Evolutionary conservation across 306 rosid genomes (phyloP).

Genomic region (Arachis hypogaea): DNA sequence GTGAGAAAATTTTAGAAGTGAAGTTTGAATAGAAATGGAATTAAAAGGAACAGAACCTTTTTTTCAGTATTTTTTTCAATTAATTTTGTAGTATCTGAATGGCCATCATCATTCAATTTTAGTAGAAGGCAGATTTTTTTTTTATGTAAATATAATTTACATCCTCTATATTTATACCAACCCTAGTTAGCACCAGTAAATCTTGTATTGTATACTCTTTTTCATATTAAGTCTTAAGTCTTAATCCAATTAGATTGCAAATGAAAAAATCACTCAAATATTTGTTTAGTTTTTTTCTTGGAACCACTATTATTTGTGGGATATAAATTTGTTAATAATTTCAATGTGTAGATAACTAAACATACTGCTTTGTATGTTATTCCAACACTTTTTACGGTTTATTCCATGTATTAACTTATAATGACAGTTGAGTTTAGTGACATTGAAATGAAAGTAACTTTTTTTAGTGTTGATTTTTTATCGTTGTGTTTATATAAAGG

Average conservation of each 20-base stretch:
- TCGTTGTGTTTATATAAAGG: too few relatives aligned
- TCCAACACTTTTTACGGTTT: too few relatives aligned
- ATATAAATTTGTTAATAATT: neutral
- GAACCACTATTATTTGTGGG: constrained; percentile 16
- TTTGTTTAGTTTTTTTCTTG: constrained; percentile 19
- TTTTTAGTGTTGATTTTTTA: too few relatives aligned
- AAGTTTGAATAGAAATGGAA: neutral
- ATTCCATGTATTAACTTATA: too few relatives aligned
- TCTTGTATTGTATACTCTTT: too few relatives aligned
- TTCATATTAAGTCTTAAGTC: neutral
- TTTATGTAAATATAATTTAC: constrained; percentile 34
- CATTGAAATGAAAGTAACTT: too few relatives aligned
- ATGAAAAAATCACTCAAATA: constrained; percentile 30
- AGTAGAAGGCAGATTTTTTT: constrained; percentile 33
- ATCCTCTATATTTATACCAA: neutral
- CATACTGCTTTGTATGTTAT: too few relatives aligned
- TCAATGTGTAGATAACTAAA: too few relatives aligned
- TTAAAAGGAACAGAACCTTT: constrained; percentile 11
- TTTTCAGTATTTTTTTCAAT: constrained; percentile 23
- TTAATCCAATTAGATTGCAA: constrained; percentile 33
- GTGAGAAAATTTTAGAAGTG: constrained; percentile 46
- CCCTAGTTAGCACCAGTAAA: too few relatives aligned
- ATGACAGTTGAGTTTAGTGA: too few relatives aligned
- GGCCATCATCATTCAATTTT: constrained; percentile 52
- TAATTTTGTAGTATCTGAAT: constrained; percentile 27